Conservation (phyloP, 2,329 filamentous ascomycete genomes). For the Zymoseptoria pseudotritici region DNA sequence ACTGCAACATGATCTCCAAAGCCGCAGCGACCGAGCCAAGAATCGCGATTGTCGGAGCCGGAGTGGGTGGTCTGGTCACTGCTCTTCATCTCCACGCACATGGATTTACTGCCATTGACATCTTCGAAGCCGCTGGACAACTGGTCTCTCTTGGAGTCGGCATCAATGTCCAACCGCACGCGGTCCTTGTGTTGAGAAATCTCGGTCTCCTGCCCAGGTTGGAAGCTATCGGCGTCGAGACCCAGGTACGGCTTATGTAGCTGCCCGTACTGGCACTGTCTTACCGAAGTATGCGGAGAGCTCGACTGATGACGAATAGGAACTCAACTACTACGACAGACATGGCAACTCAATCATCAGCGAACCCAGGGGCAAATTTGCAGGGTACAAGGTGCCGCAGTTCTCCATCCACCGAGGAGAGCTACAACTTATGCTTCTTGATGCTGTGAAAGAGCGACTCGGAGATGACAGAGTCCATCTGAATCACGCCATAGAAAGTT, state of each 20-base stretch:
- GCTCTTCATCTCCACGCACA: conserved; percentile 48
- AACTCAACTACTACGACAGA: conserved; percentile 41
- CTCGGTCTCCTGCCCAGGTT: conserved; percentile 37
- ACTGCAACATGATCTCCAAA: neutral
- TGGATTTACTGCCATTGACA: conserved; percentile 41
- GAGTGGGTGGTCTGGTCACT: conserved; percentile 47
- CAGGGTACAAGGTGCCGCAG: conserved; percentile 39
- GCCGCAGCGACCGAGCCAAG: conserved; percentile 5
- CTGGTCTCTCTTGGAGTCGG: conserved; percentile 40
- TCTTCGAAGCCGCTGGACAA: conserved; percentile 38
- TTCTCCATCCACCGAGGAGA: conserved; percentile 42
- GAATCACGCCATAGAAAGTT: conserved; percentile 33
- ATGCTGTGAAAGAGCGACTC: conserved; percentile 36
- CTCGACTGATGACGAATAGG: conserved; percentile 9
- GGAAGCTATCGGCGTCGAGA: conserved; percentile 36
- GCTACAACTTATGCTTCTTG: conserved; percentile 39
- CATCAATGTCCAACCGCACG: conserved; percentile 43
- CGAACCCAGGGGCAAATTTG: conserved; percentile 35
- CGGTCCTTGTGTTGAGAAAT: conserved; percentile 39
- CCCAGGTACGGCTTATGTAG: conserved; percentile 12
- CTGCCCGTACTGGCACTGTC: neutral
- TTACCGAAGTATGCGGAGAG: neutral
- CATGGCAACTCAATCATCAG: conserved; percentile 38
- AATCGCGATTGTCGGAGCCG: conserved; percentile 43
- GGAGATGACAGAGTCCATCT: conserved; percentile 34